Base-by-base conservation (phyloP, 179 eudicot species). In the Silene noctiflora region DNA sequence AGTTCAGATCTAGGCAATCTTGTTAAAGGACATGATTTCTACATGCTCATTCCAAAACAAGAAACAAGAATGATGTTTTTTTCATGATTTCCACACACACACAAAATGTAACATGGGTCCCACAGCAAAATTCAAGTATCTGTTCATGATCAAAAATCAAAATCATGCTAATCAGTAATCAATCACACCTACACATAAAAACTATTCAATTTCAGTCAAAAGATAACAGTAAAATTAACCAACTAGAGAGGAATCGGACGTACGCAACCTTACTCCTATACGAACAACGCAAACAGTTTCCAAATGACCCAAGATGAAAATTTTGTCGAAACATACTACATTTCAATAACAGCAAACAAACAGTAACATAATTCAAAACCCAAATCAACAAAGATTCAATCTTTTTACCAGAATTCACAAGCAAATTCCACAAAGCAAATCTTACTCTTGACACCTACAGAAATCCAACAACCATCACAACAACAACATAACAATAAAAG, bases 341-440 rank as follows among this genome's bases (percentile, higher is more conserved):
- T 4, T 64, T 64, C 27, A 64, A 27, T 25, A 16, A 64, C n/a
- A 64, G 2, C 19, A 64, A 24, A 10, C 1, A 14, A 66, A 66
- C 8, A 4, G 19, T 1, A 66, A 66, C 72, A 68, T 20, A 68
- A 48, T 46, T 46, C 33, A 69, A 55, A 46, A 46, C 35, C 60
- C 39, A 69, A 17, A 69, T 46, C 59, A 69, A 48, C 25, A 69
- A 69, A 69, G 60, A 22, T 3, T 17, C 35, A 69, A 69, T 53
- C 13, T 27, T 48, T 46, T 24, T 21, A 69, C 59, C 60, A 22
- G 19, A 14, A 46, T 69, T 53, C 59, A 53, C 6, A 0, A 42
- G 0, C 48, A 42, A 42, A 42, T 42, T 42, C 48, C 48, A 42
- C 48, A 42, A 1, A 42, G 48, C 51, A 39, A 29, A 67, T 67